Conservation (phyloP, 139 green algal genomes). For the Limnomonas spitsbergensis region DNA sequence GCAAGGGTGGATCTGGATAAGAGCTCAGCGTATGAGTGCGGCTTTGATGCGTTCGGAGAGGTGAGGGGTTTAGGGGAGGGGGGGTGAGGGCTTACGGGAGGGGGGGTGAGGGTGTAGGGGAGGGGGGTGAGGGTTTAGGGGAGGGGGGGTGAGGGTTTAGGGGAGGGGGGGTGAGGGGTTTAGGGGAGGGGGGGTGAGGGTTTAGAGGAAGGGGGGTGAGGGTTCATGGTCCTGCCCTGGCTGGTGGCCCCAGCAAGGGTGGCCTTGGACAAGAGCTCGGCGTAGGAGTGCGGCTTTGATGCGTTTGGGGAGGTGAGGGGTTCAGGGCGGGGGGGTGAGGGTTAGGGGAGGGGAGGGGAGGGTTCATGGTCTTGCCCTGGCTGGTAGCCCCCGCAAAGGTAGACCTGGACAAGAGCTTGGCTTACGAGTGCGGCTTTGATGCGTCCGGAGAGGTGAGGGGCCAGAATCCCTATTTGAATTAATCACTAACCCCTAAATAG, state of each 20-base stretch:
- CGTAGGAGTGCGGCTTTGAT: constrained; percentile 51
- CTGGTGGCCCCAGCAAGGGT: constrained; percentile 34
- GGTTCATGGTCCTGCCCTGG: constrained; percentile 38
- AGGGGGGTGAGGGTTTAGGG: no score
- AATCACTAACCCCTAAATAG: no score
- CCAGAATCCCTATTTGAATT: no score
- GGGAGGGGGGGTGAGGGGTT: no score
- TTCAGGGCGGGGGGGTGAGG: no score
- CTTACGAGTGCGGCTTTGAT: constrained; percentile 51
- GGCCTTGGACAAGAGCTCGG: constrained; percentile 43
- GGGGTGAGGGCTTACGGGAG: no score
- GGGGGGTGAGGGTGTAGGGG: no score
- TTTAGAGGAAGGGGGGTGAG: no score
- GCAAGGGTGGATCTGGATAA: constrained; percentile 46
- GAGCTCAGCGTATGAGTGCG: constrained; percentile 43
- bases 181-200: no score
- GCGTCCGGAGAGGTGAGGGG: constrained; percentile 39
- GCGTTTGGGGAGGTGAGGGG: constrained; percentile 41
- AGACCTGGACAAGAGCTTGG: constrained; percentile 44
- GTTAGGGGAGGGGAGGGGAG: no score
- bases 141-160: no score
- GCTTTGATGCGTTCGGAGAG: constrained; percentile 49
- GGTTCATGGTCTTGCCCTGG: constrained; percentile 38
- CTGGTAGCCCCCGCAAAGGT: constrained; percentile 33
- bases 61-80: no score